Conservation (phyloP, 106 monocot genomes). For the Gastrodia elata region DNA sequence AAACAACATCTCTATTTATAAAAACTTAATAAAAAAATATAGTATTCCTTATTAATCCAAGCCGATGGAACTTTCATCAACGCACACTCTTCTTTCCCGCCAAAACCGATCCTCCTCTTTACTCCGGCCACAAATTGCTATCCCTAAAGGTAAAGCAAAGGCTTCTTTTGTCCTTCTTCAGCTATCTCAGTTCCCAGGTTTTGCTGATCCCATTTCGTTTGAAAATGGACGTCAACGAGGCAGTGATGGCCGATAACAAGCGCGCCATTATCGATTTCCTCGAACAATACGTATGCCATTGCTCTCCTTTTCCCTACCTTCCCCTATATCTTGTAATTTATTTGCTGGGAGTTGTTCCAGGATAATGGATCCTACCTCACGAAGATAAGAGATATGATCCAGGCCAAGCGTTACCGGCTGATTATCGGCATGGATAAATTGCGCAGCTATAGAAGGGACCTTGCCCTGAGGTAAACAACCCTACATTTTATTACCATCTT, state of each 20-base stretch:
- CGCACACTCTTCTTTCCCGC: neutral
- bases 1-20: no score
- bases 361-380: constrained; percentile 72
- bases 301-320: neutral
- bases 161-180: neutral
- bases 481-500: neutral
- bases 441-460: constrained; percentile 75
- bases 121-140: neutral
- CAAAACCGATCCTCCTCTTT: neutral
- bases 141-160: neutral
- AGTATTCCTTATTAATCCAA: no score
- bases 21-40: no score
- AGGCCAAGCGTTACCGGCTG: constrained; percentile 65
- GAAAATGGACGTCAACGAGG: constrained; percentile 94
- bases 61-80: neutral
- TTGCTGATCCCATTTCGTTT: no score
- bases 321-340: neutral
- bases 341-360: neutral
- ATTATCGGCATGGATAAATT: constrained; percentile 77
- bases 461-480: constrained; percentile 61
- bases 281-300: constrained; percentile 60
- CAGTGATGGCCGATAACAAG: constrained; percentile 72
- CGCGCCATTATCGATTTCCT: constrained; percentile 78
- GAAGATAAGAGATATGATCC: constrained; percentile 61
- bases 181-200: neutral